These are phyloP conservation scores for Incumbomyces delicatus DNA, from an alignment of 2,329 filamentous ascomycete species.

Conservation along the genomic window DNA sequence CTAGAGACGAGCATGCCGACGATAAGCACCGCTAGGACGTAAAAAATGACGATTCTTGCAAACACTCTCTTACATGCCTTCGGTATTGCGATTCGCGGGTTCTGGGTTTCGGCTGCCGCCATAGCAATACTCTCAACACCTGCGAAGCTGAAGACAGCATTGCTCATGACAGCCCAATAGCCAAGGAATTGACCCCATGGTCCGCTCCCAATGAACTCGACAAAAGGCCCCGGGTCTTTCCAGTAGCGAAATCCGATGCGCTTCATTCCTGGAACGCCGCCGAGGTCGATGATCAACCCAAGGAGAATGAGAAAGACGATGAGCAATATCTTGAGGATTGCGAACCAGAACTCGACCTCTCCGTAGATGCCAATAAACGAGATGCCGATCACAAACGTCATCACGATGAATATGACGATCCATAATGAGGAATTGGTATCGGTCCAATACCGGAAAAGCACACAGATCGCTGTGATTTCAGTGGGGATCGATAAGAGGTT, in stretches of 20 bases:
- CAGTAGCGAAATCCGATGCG: slow-evolving; percentile 60
- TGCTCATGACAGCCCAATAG: slow-evolving; percentile 40
- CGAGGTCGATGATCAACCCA: slow-evolving; percentile 51
- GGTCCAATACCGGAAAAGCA: slow-evolving; percentile 55
- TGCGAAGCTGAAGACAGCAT: slow-evolving; percentile 33
- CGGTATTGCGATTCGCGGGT: slow-evolving; percentile 31
- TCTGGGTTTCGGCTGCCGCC: slow-evolving; percentile 31
- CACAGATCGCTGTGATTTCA: slow-evolving; percentile 54
- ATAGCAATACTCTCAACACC: slow-evolving; percentile 33
- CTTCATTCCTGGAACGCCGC: slow-evolving; percentile 49
- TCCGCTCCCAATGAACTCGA: slow-evolving; percentile 52
- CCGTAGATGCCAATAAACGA: slow-evolving; percentile 32
- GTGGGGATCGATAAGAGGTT: slow-evolving; percentile 46
- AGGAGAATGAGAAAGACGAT: slow-evolving; percentile 45
- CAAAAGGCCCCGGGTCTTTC: slow-evolving; percentile 57
- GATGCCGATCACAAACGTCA: slow-evolving; percentile 28
- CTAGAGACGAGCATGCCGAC: slow-evolving; percentile 31
- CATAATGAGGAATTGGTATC: slow-evolving; percentile 40
- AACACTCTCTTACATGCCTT: slow-evolving; percentile 33
- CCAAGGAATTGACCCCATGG: slow-evolving; percentile 54
- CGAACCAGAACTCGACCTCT: slow-evolving; percentile 47
- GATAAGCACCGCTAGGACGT: slow-evolving; percentile 27
- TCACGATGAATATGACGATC: slow-evolving; percentile 30
- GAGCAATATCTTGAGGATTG: slow-evolving; percentile 48
- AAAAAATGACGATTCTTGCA: slow-evolving; percentile 32